Base-by-base conservation (phyloP, 306 rosid species). In the Benincasa hispida region DNA sequence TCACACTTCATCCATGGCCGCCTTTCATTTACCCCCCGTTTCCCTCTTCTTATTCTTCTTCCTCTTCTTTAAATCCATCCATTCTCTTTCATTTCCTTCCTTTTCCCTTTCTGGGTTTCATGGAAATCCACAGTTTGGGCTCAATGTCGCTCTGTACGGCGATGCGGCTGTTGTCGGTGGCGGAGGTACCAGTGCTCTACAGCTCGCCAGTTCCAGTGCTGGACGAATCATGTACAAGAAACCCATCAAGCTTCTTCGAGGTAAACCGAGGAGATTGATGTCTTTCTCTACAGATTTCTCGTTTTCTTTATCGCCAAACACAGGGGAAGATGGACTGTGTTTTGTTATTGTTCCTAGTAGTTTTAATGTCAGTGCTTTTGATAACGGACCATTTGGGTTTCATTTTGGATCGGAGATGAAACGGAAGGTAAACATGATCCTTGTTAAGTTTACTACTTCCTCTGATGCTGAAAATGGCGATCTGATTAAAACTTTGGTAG, bases 231-330 rank as follows among this genome's bases (percentile, higher is more conserved):
- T 83, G 85, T 86, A 75, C 87, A 90, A 88, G 84, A 90, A 76
- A 59, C 86, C 93, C 86, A 84, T 94, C 76, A 88, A 83, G 87
- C 87, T 94, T 56, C 62, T 79, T 42, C 89, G 83, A 76, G 89
- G 93, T 86, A 76, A 58, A 75, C 79, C 92, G 48, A 82, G 61
- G 85, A 86, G 77, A 76, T 82, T 81, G 39, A 85, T 87, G 24
- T 94, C 95, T 11, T 92, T 92, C 83, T 87, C 92, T n/a, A 87
- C 89, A 19, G 74, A 86, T 78, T 89, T 94, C 86, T 83, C 89
- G 2, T 90, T 92, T 81, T 89, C 92, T 19, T 66, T 89, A 76
- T 77, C 87, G 60, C 74, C 80, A 65, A 82, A 76, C 61, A 82
- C 76, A 79, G 88, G 79, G 28, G 30, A 37, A 8, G 82, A 80